Percentiles rank a stretch among this genome's conserved stretches.
These are phyloP conservation scores for Solanum lycopersicoides DNA, from an alignment of 257 asterid genomes.

Conservation along the genomic window DNA sequence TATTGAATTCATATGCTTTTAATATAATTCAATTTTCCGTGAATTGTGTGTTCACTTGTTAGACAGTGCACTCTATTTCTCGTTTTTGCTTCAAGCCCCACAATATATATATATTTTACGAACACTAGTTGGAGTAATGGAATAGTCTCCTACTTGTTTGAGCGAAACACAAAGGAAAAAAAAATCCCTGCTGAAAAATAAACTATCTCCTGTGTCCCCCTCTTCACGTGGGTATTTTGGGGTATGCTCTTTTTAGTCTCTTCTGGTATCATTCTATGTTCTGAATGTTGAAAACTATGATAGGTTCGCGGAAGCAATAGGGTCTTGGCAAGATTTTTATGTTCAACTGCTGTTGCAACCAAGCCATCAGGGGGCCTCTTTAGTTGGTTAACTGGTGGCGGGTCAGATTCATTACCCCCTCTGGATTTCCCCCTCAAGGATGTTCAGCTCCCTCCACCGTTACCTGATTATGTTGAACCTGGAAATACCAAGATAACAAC, in stretches of 20 bases:
- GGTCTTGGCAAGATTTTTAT: conserved; percentile 50
- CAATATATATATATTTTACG: background rate
- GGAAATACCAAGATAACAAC: conserved; percentile 64
- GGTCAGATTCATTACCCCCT: conserved; percentile 56
- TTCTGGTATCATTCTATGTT: background rate
- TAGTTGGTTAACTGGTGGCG: conserved; percentile 55
- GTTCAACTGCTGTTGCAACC: conserved; percentile 46
- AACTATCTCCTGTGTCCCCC: background rate
- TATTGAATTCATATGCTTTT: background rate
- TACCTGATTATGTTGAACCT: conserved; percentile 74
- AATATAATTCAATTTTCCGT: background rate
- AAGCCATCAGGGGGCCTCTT: conserved; percentile 47
- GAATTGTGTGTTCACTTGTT: background rate
- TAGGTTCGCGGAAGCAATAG: conserved; percentile 39
- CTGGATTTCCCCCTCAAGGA: conserved; percentile 63
- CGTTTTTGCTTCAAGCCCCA: background rate
- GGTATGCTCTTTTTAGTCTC: background rate
- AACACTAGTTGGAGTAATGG: background rate
- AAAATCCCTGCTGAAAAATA: background rate
- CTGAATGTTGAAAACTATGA: background rate
- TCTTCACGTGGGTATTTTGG: background rate
- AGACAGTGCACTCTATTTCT: background rate
- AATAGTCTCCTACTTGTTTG: background rate
- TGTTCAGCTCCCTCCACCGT: conserved; percentile 52
- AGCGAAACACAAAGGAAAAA: background rate